phyloP scores from a whole-genome alignment of 2,329 filamentous ascomycete genomes.

The Aspergillus sergii region DNA sequence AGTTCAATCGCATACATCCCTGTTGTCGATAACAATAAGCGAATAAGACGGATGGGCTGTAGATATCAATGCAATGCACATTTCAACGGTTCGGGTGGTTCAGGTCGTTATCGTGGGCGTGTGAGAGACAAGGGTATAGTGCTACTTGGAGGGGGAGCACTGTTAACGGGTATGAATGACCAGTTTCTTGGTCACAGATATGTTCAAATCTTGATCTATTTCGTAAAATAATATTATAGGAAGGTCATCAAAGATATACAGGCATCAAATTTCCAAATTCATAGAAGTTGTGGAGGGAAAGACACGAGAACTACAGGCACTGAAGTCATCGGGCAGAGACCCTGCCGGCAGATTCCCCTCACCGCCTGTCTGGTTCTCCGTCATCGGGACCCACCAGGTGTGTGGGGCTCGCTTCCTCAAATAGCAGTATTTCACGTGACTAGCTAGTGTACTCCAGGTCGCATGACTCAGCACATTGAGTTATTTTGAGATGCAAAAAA shows the following conservation, averaged over 20 bases:
- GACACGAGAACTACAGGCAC: neutral
- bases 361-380: conserved; percentile 1
- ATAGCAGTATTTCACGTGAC: neutral
- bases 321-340: conserved; percentile 10
- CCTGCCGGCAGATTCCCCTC: neutral
- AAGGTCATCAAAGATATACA: neutral
- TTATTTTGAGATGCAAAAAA: neutral
- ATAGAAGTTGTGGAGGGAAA: neutral
- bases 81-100: neutral
- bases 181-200: neutral
- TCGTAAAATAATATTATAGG: neutral
- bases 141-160: neutral
- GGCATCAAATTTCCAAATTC: neutral
- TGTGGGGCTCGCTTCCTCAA: neutral
- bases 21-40: conserved; percentile 75
- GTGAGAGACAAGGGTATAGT: neutral
- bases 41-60: conserved; percentile 76
- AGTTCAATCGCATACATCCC: conserved; percentile 58
- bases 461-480: neutral
- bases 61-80: conserved; percentile 78
- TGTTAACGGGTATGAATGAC: neutral
- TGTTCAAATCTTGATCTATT: neutral
- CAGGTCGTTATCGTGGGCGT: neutral
- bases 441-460: neutral
- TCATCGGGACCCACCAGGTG: neutral